phyloP scores from a whole-genome alignment of 2,329 filamentous ascomycete genomes.

The Gnomoniopsis sp. region DNA sequence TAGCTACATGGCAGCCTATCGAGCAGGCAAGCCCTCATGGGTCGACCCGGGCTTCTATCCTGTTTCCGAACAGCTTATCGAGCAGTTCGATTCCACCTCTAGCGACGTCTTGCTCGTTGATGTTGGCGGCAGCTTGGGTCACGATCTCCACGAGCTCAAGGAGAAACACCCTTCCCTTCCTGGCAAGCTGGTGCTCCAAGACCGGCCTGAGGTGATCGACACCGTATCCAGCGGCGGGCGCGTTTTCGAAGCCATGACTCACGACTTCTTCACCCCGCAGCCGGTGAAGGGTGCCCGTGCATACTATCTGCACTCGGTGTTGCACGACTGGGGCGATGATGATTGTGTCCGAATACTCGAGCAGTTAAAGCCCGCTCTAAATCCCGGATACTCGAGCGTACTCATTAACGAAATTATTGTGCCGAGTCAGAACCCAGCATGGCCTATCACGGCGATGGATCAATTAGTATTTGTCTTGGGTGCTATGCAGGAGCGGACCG shows the following conservation, averaged over 20 bases:
- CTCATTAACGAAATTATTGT: slow-evolving; percentile 32
- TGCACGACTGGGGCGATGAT: slow-evolving; percentile 30
- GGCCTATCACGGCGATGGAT: slow-evolving; percentile 35
- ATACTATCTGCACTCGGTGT: slow-evolving; percentile 22
- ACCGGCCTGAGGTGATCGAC: slow-evolving; percentile 34
- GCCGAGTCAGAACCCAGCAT: slow-evolving; percentile 28
- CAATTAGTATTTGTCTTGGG: slow-evolving; percentile 32
- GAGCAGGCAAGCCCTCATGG: slow-evolving; percentile 34
- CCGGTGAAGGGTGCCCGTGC: slow-evolving; percentile 36
- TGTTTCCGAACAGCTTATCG: slow-evolving; percentile 2
- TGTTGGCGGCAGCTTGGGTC: slow-evolving; percentile 17
- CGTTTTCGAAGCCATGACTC: slow-evolving; percentile 22
- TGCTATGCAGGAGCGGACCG: slow-evolving; percentile 29
- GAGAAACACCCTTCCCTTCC: not conserved
- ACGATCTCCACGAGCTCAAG: slow-evolving; percentile 17
- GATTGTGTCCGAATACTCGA: not conserved
- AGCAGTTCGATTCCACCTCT: not conserved
- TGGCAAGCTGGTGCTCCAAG: slow-evolving; percentile 32
- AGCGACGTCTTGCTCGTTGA: slow-evolving; percentile 15
- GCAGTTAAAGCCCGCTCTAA: slow-evolving; percentile 24
- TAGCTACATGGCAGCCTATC: slow-evolving; percentile 35
- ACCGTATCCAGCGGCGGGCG: slow-evolving; percentile 19
- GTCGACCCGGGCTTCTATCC: slow-evolving; percentile 28
- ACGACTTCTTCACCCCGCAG: slow-evolving; percentile 38
- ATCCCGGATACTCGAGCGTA: slow-evolving; percentile 33